Evolutionary conservation across 1,284 basidiomycete genomes (phyloP).

Genomic region (Apiotrichum gracile): DNA sequence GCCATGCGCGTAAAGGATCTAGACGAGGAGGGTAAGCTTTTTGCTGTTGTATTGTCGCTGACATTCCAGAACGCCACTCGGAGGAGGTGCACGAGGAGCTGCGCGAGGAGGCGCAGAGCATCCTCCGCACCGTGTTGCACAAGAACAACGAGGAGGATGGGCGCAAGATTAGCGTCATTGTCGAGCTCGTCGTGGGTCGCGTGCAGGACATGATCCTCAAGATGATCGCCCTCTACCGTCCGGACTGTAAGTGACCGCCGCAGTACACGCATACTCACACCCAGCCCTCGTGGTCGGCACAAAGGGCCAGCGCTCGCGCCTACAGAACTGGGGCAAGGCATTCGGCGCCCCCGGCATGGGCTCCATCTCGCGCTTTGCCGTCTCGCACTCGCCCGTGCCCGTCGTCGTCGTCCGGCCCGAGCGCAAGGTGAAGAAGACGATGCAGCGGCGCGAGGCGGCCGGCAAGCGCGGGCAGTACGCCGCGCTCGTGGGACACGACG

Average conservation of each 20-base stretch:
- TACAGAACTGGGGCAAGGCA: conserved; percentile 56
- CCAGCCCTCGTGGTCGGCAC: conserved; percentile 80
- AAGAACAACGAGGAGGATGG: conserved; percentile 76
- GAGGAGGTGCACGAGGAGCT: conserved; percentile 63
- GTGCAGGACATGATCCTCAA: conserved; percentile 83
- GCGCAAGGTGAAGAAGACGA: conserved; percentile 73
- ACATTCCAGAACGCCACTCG: conserved; percentile 55
- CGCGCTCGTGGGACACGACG: conserved; percentile 40
- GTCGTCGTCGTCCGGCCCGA: conserved; percentile 85
- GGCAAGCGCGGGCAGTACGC: conserved; percentile 73
- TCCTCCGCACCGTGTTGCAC: conserved; percentile 74
- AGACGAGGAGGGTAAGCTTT: conserved; percentile 66
- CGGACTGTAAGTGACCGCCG: conserved; percentile 57
- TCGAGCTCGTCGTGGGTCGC: conserved; percentile 89
- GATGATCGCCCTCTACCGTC: conserved; percentile 89
- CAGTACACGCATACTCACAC: neutral
- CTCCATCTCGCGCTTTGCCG: conserved; percentile 59
- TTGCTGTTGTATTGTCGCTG: neutral
- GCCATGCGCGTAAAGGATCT: conserved; percentile 84
- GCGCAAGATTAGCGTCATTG: conserved; percentile 81
- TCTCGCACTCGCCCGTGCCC: conserved; percentile 83
- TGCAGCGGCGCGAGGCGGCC: conserved; percentile 73
- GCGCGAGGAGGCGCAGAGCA: conserved; percentile 76
- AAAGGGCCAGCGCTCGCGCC: conserved; percentile 61
- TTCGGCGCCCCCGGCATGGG: conserved; percentile 55